Evolutionary conservation across 371 early-diverging fungal genomes (phyloP), one percentile per base, ranked within the genome.

Genomic region (Lichtheimia ramosa): DNA sequence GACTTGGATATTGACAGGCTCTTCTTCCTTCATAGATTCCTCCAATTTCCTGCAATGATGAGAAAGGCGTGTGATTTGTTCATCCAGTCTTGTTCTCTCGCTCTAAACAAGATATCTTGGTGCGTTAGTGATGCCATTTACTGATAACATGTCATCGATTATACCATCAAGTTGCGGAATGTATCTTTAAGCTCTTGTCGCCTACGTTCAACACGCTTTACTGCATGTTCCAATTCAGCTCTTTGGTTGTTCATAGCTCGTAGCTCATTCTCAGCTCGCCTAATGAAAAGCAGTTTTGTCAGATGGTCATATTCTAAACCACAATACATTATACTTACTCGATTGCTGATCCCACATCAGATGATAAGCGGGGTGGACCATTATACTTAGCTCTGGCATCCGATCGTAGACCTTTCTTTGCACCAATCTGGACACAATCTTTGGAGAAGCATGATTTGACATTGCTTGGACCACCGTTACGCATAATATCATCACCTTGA

Each of bases 401-500:
- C 0, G 86, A 83, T 21, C 70, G 63, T 65, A 83, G 69, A 55
- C 81, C 81, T 2, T 46, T 21, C 34, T 55, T 62, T 20, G 68
- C 82, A 53, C 96, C 96, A 18, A 96, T 83, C 49, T 72, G 73
- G 57, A 84, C 83, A 5, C 88, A 79, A 43, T 88, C 79, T 6
- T 64, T 65, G 0, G 94, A 89, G 60, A 84, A 86, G 51, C 95
- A 92, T 0, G 69, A 63, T 0, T 56, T 69, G 15, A 96, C 88
- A 54, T 96, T 95, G 7, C 55, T 68, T 3, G 96, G 96, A 8
- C 51, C 42, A 14, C 72, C 69, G 0, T 73, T 77, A 15, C 58
- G 59, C 75, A 92, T 93, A n/a, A 96, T 56, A 0, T 66, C 53
- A 65, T 96, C 92, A 12, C 92, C 98, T 28, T 85, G 81, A 0